Conservation (phyloP, 805 yeast species). For the Saccharomycopsis guyanensis region DNA sequence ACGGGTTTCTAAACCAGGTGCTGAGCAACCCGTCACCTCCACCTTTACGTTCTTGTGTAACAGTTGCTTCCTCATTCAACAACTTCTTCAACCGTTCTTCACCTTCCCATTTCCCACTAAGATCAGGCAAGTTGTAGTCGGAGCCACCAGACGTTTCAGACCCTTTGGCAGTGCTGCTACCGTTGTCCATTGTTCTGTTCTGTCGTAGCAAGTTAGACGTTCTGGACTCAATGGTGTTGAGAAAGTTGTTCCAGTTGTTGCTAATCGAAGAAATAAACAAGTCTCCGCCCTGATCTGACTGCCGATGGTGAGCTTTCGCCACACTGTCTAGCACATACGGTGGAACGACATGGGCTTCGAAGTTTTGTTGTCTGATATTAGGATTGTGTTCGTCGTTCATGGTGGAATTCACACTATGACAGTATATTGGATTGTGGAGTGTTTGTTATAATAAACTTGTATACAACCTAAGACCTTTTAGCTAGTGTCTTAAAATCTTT, state of each 20-base stretch:
- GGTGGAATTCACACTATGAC: too few relatives aligned
- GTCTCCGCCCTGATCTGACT: slow-evolving; percentile 18
- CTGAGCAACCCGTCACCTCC: slow-evolving; percentile 3
- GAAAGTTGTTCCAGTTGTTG: slow-evolving; percentile 44
- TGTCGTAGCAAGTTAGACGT: slow-evolving; percentile 25
- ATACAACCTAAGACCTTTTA: too few relatives aligned
- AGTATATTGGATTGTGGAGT: too few relatives aligned
- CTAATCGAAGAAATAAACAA: slow-evolving; percentile 33
- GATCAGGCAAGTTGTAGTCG: slow-evolving; percentile 29
- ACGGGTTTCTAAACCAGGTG: background rate
- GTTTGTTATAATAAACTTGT: too few relatives aligned
- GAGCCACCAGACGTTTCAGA: background rate
- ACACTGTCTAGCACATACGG: slow-evolving; percentile 57
- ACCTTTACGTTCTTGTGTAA: background rate
- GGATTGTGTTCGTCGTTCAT: background rate
- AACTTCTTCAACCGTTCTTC: slow-evolving; percentile 51
- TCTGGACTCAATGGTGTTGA: slow-evolving; percentile 40
- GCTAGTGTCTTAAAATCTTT: too few relatives aligned
- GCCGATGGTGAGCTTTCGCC: slow-evolving; percentile 23
- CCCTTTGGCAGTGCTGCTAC: background rate
- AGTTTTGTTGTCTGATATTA: slow-evolving; percentile 15
- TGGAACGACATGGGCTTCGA: slow-evolving; percentile 43
- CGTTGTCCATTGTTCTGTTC: background rate
- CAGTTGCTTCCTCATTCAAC: slow-evolving; percentile 31
- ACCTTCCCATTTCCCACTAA: slow-evolving; percentile 64